Evolutionary conservation across 176 grass and related monocot genomes (phyloP).

Genomic region (Avena sativa): DNA sequence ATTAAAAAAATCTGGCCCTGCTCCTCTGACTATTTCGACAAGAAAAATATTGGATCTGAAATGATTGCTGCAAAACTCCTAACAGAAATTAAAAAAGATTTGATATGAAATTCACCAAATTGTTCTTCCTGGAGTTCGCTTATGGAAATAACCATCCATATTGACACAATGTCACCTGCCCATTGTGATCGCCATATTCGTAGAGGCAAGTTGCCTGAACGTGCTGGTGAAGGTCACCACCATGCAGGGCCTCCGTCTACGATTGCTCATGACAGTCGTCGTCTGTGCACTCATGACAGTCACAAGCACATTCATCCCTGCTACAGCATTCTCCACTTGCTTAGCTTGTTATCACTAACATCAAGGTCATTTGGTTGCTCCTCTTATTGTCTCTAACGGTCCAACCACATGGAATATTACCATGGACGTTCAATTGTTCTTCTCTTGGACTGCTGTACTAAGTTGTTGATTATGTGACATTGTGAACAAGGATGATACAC

Average conservation of each 20-base stretch:
- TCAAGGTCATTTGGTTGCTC: slow-evolving; percentile 7
- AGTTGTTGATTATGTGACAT: neutral
- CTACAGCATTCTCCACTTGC: slow-evolving; percentile 6
- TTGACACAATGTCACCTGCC: neutral
- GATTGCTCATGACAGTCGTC: neutral
- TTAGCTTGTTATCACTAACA: neutral
- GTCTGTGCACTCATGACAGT: neutral
- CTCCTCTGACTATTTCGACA: neutral
- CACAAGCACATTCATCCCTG: neutral
- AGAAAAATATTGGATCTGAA: slow-evolving; percentile 12
- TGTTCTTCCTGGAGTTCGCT: neutral
- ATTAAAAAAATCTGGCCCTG: neutral
- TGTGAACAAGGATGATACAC: neutral
- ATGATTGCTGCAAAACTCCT: slow-evolving; percentile 4
- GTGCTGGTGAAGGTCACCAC: neutral
- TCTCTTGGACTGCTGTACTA: slow-evolving; percentile 1
- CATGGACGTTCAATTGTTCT: neutral
- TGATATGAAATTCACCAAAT: neutral
- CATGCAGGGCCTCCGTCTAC: neutral
- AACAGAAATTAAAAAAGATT: neutral
- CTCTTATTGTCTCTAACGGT: neutral
- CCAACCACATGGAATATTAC: neutral
- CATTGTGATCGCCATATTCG: neutral
- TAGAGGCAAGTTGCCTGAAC: slow-evolving; percentile 13
- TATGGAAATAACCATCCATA: neutral